Evolutionary conservation across 768 basidiomycete species (phyloP).

Genomic region (Exsudoporus frostii): DNA sequence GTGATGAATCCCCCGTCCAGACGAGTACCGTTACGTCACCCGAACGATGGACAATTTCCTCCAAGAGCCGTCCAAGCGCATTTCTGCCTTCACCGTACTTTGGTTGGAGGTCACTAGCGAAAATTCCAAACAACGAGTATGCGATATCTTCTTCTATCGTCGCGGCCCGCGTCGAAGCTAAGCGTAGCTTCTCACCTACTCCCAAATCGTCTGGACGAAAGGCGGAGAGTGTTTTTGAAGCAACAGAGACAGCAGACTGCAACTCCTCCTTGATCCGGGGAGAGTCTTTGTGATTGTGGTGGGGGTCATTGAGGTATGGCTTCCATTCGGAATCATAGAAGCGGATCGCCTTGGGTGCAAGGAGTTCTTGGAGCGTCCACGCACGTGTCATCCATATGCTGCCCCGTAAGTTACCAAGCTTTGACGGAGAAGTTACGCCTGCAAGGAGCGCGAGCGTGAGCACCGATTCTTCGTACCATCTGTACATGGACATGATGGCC

Average conservation of each 20-base stretch:
- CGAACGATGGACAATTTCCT: constrained; percentile 5
- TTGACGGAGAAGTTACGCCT: not conserved
- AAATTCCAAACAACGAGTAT: constrained; percentile 4
- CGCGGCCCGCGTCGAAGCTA: not conserved
- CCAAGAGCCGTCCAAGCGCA: constrained; percentile 3
- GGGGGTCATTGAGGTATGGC: not conserved
- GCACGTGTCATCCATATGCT: constrained; percentile 5
- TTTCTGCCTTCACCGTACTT: not conserved
- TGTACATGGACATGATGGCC: constrained; percentile 6
- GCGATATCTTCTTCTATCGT: not conserved
- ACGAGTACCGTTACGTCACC: constrained; percentile 3
- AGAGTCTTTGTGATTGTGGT: constrained; percentile 1
- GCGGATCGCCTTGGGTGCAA: constrained; percentile 5
- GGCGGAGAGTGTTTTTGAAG: not conserved
- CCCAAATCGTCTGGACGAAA: not conserved
- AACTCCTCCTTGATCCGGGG: not conserved
- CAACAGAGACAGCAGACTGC: not conserved
- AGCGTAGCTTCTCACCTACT: constrained; percentile 1
- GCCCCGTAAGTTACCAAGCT: not conserved
- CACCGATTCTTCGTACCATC: constrained; percentile 4
- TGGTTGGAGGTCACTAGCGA: constrained; percentile 1
- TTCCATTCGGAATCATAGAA: constrained; percentile 8
- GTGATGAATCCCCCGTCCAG: not conserved
- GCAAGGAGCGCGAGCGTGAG: not conserved
- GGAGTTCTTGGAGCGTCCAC: constrained; percentile 7